A percentile compares a stretch with the other conserved stretches of the same genome.
phyloP scores from a whole-genome alignment of 2,329 filamentous ascomycete genomes.

The Gyromitra esculenta region DNA sequence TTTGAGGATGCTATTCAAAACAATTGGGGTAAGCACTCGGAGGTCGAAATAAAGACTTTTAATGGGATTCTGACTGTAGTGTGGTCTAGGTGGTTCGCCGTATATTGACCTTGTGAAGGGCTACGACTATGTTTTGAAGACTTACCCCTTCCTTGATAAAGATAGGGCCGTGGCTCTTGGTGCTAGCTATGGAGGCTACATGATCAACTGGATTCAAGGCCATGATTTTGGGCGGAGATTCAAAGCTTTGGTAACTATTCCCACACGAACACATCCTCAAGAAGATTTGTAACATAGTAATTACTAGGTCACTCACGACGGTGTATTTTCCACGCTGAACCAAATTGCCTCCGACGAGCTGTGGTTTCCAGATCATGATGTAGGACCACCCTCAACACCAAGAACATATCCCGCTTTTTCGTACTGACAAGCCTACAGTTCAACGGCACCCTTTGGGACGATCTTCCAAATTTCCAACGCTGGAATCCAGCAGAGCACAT shows the following conservation, averaged over 20 bases:
- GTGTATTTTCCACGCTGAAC: conserved; percentile 77
- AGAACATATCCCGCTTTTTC: conserved; percentile 56
- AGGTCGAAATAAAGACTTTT: not conserved
- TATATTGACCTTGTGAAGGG: conserved; percentile 83
- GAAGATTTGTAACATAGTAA: not conserved
- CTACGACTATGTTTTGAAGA: conserved; percentile 75
- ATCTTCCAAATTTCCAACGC: conserved; percentile 71
- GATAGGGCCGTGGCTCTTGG: conserved; percentile 76
- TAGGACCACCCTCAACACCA: conserved; percentile 61
- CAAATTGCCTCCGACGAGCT: conserved; percentile 74
- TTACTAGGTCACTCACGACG: conserved; percentile 79
- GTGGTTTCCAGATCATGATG: conserved; percentile 76
- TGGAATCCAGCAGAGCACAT: conserved; percentile 75
- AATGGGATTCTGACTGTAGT: not conserved
- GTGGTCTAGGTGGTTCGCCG: conserved; percentile 68
- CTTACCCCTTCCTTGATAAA: conserved; percentile 71
- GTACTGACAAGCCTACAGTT: conserved; percentile 59
- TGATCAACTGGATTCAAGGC: conserved; percentile 93
- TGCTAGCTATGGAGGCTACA: conserved; percentile 77
- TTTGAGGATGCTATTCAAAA: conserved; percentile 79
- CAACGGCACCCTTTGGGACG: conserved; percentile 65
- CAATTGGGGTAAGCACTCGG: conserved; percentile 71
- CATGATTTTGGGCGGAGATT: conserved; percentile 83
- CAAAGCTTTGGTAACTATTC: conserved; percentile 71
- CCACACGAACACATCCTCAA: not conserved